A percentile compares a stretch with the other conserved stretches of the same genome.
These are phyloP conservation scores for Rosa rugosa DNA, from an alignment of 306 rosid species.

Conservation along the genomic window DNA sequence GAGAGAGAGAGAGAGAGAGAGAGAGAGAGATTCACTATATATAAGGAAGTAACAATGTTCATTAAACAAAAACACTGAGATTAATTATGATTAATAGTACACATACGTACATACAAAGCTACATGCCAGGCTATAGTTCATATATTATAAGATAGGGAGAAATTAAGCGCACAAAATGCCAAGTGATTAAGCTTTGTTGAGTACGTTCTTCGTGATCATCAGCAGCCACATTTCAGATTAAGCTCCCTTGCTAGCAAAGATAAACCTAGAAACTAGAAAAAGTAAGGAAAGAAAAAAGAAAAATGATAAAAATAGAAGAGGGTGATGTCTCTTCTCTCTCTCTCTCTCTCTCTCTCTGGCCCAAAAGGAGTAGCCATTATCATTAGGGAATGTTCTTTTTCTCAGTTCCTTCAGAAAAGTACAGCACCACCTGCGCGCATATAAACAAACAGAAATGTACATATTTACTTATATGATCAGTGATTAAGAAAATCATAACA, in stretches of 20 bases:
- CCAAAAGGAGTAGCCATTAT: constrained; percentile 11
- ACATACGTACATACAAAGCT: constrained; percentile 25
- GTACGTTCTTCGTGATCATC: constrained; percentile 7
- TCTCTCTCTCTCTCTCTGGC: neutral
- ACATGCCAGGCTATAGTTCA: constrained; percentile 27
- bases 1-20: neutral
- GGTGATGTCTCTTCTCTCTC: neutral
- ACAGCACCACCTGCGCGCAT: constrained; percentile 15
- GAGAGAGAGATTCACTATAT: neutral
- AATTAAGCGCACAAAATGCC: constrained; percentile 20
- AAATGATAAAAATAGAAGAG: constrained; percentile 2
- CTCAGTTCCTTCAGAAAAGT: constrained; percentile 12
- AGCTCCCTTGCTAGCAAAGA: constrained; percentile 9
- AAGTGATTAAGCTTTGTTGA: constrained; percentile 17
- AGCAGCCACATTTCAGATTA: neutral
- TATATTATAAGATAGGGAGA: neutral
- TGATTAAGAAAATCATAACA: neutral
- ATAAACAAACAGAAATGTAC: neutral
- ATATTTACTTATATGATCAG: neutral
- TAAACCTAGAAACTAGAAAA: constrained; percentile 9
- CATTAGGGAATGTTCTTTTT: constrained; percentile 7
- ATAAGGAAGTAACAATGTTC: neutral
- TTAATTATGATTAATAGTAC: constrained; percentile 29
- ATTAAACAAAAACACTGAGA: constrained; percentile 9
- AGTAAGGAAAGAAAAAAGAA: neutral